phyloP scores from a whole-genome alignment of 352 stramenopile species.

The Pythium monospermum region DNA sequence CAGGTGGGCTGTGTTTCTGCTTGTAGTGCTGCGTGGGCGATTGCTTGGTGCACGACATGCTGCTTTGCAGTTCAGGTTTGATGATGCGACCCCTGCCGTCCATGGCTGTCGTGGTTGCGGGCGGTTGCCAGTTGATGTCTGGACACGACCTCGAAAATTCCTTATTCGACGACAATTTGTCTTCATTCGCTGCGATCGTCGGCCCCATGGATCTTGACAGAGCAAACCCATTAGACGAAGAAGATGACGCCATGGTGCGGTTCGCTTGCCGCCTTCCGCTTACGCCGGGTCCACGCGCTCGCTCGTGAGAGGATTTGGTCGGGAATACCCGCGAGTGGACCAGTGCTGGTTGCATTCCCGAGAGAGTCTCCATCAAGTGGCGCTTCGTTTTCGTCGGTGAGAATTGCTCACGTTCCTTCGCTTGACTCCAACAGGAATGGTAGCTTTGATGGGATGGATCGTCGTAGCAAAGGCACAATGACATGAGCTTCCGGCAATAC shows the following conservation, averaged over 20 bases:
- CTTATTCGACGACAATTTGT: not conserved
- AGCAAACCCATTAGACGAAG: too few relatives aligned
- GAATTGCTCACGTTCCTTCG: not conserved
- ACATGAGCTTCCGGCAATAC: conserved; percentile 27
- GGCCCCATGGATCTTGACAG: not conserved
- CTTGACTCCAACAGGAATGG: not conserved
- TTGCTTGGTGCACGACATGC: conserved; percentile 2
- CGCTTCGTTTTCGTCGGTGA: conserved; percentile 8
- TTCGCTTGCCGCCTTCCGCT: too few relatives aligned
- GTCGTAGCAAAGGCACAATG: conserved; percentile 21
- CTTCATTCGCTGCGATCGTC: not conserved
- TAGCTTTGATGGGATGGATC: not conserved
- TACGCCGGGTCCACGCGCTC: too few relatives aligned
- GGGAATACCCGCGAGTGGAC: not conserved
- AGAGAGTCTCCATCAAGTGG: conserved; percentile 19
- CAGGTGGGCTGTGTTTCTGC: not conserved
- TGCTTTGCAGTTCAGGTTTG: too few relatives aligned
- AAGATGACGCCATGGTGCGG: too few relatives aligned
- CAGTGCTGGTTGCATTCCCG: conserved; percentile 16
- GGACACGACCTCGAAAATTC: conserved; percentile 18
- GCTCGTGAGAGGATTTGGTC: conserved; percentile 5
- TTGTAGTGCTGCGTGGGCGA: too few relatives aligned
- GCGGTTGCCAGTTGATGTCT: conserved; percentile 21
- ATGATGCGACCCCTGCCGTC: too few relatives aligned
- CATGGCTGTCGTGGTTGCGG: too few relatives aligned